Evolutionary conservation across 1,139 yeast genomes (phyloP).

Genomic region (Saccharomyces hybrid): DNA sequence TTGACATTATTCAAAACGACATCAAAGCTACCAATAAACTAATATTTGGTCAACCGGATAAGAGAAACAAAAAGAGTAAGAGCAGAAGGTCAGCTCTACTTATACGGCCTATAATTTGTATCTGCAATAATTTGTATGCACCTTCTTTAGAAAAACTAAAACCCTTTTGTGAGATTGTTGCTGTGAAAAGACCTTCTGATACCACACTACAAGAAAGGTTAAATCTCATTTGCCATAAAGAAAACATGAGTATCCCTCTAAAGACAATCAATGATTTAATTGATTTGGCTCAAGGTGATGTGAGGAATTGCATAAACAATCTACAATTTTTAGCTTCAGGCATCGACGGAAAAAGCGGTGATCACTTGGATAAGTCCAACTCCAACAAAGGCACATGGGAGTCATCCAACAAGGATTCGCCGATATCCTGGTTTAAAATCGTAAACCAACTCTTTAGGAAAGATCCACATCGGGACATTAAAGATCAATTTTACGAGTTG

Average conservation of each 20-base stretch:
- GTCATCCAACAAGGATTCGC: slow-evolving; percentile 43
- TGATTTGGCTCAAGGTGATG: slow-evolving; percentile 70
- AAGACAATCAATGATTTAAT: slow-evolving; percentile 49
- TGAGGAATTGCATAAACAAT: slow-evolving; percentile 77
- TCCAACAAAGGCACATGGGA: slow-evolving; percentile 17
- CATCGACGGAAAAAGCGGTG: slow-evolving; percentile 17
- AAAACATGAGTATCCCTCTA: slow-evolving; percentile 35
- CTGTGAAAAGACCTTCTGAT: slow-evolving; percentile 54
- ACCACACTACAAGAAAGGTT: slow-evolving; percentile 43
- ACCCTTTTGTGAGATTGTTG: slow-evolving; percentile 61
- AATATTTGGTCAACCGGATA: slow-evolving; percentile 13
- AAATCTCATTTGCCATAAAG: slow-evolving; percentile 43
- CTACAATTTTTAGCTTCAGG: slow-evolving; percentile 50
- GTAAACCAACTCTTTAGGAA: slow-evolving; percentile 50
- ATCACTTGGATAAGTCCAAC: slow-evolving; percentile 14
- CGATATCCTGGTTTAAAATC: slow-evolving; percentile 51
- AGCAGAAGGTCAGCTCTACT: slow-evolving; percentile 38
- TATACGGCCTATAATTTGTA: slow-evolving; percentile 80
- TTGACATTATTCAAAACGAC: slow-evolving; percentile 57
- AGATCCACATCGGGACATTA: slow-evolving; percentile 38
- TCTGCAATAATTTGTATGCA: slow-evolving; percentile 81
- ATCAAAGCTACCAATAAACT: slow-evolving; percentile 37
- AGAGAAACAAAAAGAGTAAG: slow-evolving; percentile 25
- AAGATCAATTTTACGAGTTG: slow-evolving; percentile 42
- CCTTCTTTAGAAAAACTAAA: slow-evolving; percentile 66